These are phyloP conservation scores for Kwoniella dendrophila DNA, from an alignment of 768 basidiomycete species.

Conservation along the genomic window DNA sequence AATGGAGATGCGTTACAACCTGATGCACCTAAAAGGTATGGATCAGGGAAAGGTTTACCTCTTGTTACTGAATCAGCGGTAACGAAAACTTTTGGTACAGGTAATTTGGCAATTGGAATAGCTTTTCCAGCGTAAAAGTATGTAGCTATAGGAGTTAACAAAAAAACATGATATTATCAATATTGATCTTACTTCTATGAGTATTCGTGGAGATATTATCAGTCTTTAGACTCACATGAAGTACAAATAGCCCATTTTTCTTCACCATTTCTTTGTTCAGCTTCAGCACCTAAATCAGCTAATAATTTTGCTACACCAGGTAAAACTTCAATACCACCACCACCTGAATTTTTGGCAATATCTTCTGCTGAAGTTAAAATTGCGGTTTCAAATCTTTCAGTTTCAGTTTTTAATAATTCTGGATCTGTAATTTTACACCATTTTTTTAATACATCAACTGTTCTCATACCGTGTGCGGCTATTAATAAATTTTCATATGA, in stretches of 20 bases:
- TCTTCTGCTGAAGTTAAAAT: constrained; percentile 59
- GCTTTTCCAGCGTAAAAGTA: constrained; percentile 74
- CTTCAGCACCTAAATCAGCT: constrained; percentile 43
- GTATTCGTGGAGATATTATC: background rate
- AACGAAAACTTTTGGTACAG: constrained; percentile 64
- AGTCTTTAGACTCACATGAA: constrained; percentile 61
- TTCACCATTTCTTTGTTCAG: constrained; percentile 54
- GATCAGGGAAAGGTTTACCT: constrained; percentile 85
- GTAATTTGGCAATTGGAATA: constrained; percentile 66
- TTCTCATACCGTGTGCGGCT: constrained; percentile 74
- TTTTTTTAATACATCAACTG: constrained; percentile 74
- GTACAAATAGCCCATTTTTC: constrained; percentile 86
- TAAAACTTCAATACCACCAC: constrained; percentile 60
- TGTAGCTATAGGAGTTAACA: constrained; percentile 67
- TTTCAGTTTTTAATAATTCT: constrained; percentile 59
- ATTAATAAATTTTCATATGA: background rate
- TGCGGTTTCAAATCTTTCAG: constrained; percentile 69
- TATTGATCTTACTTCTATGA: background rate
- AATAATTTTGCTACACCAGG: constrained; percentile 65
- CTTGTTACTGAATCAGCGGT: constrained; percentile 74
- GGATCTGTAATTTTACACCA: constrained; percentile 65
- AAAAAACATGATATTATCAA: background rate
- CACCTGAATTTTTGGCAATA: constrained; percentile 32
- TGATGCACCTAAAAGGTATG: constrained; percentile 77
- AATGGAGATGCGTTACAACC: constrained; percentile 64